Base-by-base conservation (phyloP, 192 early-diverging fungal genomes). In the Tieghemiomyces parasiticus region DNA sequence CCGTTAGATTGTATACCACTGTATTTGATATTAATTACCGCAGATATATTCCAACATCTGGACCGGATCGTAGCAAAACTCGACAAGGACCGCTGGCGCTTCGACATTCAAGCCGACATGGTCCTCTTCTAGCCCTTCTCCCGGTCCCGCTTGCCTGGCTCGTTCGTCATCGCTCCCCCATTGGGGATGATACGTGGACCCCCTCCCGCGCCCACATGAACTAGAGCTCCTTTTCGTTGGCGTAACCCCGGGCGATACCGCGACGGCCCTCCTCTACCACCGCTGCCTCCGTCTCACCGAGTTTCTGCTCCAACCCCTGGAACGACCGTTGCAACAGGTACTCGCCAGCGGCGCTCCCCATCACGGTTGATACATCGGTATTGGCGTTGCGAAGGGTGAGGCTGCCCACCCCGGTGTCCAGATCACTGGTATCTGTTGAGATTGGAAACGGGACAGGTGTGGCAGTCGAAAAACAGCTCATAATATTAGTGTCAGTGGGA, bases 241-340 rank as follows among this genome's bases (percentile, higher is more conserved):
- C 35, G 62, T 91, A 91, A 2, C 87, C 86, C 46, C 79, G 74
- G 14, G 94, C 94, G 70, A 93, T 90, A 2, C 94, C 92, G n/a
- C 77, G 74, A 30, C 87, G 72, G 8, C 94, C 94, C 59, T 93
- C 89, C 8, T 72, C 68, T 0, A 81, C 81, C 32, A 66, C 63
- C 31, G 67, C 66, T 20, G 80, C 80, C 56, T 79, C 74, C 28
- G 77, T 77, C 52, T 85, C 72, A 1, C 82, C 85, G 24, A 82
- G 61, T 28, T 81, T 72, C 44, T 83, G 77, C 34, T 91, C 91
- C 48, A 97, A 67, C 3, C 93, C 94, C 45, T 73, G 74, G 69
- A 87, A 97, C 20, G 82, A 75, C 53, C 93, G 77, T 30, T 78
- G 78, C 63, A 83, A 74, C 49, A 95, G 63, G 62, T 78, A 87